Evolutionary conservation across 192 early-diverging fungal species (phyloP), one percentile per base, ranked within the genome.

Genomic region (Coemansia sp.): DNA sequence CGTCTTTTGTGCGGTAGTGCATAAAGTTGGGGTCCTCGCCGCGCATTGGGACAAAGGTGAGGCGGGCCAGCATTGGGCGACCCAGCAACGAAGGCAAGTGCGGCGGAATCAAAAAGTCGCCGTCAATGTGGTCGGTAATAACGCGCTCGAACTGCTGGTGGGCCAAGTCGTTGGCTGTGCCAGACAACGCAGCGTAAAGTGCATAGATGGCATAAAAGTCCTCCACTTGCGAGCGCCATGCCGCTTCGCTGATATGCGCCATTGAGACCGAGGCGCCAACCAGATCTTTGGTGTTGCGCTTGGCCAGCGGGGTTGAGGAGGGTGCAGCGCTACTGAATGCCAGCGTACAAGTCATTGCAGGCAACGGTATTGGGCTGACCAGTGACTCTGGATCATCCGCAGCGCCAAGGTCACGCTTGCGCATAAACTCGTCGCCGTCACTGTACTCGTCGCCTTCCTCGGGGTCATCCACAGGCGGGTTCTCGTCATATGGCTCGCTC

Each of bases 371-470:
- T 1, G 76, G 73, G 65, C 76, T 79, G 20, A 63, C 61, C 0
- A 31, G 26, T 6, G 31, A 7, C 34, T 33, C 34, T 9, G 16
- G 34, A 3, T 36, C 48, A 3, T 63, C 65, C 24, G 65, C 53
- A n/a, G 46, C 66, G 4, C 55, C 71, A 40, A 57, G 18, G 46
- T 79, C 76, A 21, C 76, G 76, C 61, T 79, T 79, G 57, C 76
- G 76, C 76, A 79, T 79, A 58, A 79, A 79, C 56, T 79, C 76
- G 9, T 79, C 71, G 63, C 71, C 71, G 2, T 79, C 76, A 57
- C 71, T 73, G 64, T 79, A 79, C 67, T 79, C 76, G 58, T 79
- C 76, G 14, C 62, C 76, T 42, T 79, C 76, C 33, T 79, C 76
- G 2, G 76, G 76, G 36, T 79, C 76, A 24, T 79, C 71, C 2